Evolutionary conservation across 129 eudicot species (phyloP), one percentile per base, ranked within the genome.

Genomic region (Chrysanthemum seticuspe): DNA sequence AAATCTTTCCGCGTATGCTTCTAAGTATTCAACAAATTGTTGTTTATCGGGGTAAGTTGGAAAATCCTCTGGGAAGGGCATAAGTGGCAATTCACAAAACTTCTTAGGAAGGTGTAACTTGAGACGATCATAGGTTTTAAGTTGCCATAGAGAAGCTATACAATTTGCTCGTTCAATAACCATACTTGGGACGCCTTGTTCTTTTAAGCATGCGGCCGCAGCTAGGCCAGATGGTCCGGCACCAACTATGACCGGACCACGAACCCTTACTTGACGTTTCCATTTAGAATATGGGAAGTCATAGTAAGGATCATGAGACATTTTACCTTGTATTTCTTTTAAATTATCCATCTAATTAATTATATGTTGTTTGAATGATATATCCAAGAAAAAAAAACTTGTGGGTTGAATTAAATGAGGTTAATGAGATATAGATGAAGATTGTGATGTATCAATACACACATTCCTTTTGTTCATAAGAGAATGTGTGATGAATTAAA

Each of bases 101-200:
- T 83, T 81, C 68, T 90, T 95, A 1, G 99, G 99, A 34, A 95
- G 79, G 73, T 95, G 99, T 51, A 95, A 81, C 23, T 87, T 62
- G 7, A 95, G 87, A 0, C 99, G 89, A 49, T 95, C 96, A 57
- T 95, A 95, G 29, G 97, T 90, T 60, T 85, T 88, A 18, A 86
- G 90, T 68, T 90, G 99, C 99, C 99, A 95, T 23, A 93, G 80
- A 0, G 98, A 93, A 0, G 98, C 98, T 68, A 93, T 84, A 51
- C 97, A 93, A 23, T 81, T 83, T 14, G 88, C 85, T 76, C 96
- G 77, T 66, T 93, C 98, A 13, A 93, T 34, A 0, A 89, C 75
- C 0, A 89, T 73, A 3, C 96, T 85, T 0, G 88, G 87, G 6
- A 93, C 85, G 0, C 95, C 96, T 52, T 76, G 75, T 57, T 82